Percentiles rank a stretch among this genome's conserved stretches.
Evolutionary conservation across 371 early-diverging fungal genomes (phyloP).

Genomic region (Mortierella sp.): DNA sequence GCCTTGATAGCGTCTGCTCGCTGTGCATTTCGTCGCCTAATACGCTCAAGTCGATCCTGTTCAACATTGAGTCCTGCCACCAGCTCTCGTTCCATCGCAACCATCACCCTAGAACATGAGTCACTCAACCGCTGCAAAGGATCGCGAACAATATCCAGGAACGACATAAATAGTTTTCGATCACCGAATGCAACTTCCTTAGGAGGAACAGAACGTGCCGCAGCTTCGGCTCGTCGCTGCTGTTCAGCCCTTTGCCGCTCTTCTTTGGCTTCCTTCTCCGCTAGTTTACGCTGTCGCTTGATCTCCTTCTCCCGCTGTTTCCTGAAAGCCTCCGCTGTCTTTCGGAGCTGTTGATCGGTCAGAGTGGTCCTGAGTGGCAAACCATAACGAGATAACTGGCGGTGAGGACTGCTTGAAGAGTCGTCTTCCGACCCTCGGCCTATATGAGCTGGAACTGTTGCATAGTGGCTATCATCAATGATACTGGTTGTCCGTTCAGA

Average conservation of each 20-base stretch:
- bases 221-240: constrained; percentile 42
- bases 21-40: constrained; percentile 41
- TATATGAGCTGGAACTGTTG: constrained; percentile 14
- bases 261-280: constrained; percentile 61
- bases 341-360: constrained; percentile 28
- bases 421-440: not conserved
- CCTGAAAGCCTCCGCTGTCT: constrained; percentile 32
- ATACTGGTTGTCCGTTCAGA: not conserved
- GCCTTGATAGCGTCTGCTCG: constrained; percentile 32
- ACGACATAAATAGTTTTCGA: constrained; percentile 64
- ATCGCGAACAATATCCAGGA: constrained; percentile 63
- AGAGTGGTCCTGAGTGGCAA: constrained; percentile 11
- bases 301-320: constrained; percentile 27
- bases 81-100: constrained; percentile 59
- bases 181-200: constrained; percentile 64
- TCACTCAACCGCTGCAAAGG: constrained; percentile 64
- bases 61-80: constrained; percentile 60
- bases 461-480: constrained; percentile 10
- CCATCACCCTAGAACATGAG: constrained; percentile 60
- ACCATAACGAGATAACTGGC: constrained; percentile 1
- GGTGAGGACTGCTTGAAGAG: not conserved
- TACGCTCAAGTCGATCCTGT: constrained; percentile 58
- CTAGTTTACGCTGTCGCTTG: constrained; percentile 25
- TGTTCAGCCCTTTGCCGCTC: constrained; percentile 28
- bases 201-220: constrained; percentile 35